These are phyloP conservation scores for Murraya paniculata DNA, from an alignment of 345 rosid genomes.

Conservation along the genomic window DNA sequence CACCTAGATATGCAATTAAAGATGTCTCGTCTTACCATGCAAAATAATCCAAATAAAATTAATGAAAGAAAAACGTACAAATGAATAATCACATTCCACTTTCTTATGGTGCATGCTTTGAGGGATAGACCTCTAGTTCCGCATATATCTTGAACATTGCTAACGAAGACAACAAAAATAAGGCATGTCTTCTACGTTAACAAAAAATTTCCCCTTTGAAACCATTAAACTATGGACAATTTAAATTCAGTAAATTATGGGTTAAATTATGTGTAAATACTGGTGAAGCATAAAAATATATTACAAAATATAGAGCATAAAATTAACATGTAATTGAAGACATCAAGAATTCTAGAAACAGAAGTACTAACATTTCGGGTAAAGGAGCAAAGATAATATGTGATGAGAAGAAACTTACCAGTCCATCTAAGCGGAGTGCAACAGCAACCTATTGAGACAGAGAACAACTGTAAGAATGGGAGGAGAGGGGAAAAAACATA, in stretches of 20 bases:
- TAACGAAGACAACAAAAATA: not conserved
- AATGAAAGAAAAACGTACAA: not conserved
- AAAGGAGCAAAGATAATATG: not conserved
- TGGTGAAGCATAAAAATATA: not conserved
- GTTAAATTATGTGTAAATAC: not conserved
- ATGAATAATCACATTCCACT: not conserved
- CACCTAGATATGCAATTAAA: not conserved
- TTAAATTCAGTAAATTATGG: not conserved
- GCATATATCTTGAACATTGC: not conserved
- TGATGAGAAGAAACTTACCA: constrained; percentile 46
- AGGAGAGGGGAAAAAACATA: not conserved
- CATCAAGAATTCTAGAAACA: not conserved
- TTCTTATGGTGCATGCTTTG: not conserved
- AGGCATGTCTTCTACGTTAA: not conserved
- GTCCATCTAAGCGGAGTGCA: constrained; percentile 93
- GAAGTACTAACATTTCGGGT: not conserved
- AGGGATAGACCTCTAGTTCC: not conserved
- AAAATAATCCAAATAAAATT: not conserved
- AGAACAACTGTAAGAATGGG: constrained; percentile 30
- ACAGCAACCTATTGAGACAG: constrained; percentile 74
- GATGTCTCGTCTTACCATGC: not conserved
- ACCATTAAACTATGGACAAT: not conserved
- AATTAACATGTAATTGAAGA: not conserved
- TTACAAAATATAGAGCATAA: not conserved
- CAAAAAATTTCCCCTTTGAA: not conserved